Evolutionary conservation across 2,329 filamentous ascomycete genomes (phyloP).

Genomic region (Fusarium devonianum): DNA sequence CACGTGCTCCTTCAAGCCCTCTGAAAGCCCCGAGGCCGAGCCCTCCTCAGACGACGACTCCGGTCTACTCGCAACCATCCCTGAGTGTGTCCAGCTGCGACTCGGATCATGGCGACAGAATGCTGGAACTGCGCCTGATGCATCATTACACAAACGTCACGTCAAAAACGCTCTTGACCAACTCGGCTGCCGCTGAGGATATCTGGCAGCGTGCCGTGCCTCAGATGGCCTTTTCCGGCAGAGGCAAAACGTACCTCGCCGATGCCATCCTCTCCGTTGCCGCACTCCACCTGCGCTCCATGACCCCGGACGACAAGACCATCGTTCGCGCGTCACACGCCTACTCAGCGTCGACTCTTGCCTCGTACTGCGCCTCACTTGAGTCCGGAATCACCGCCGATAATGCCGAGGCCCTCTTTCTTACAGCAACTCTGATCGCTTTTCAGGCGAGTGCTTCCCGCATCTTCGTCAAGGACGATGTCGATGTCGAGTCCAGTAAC

Average conservation of each 20-base stretch:
- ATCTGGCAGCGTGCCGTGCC: constrained; percentile 69
- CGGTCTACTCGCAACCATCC: constrained; percentile 44
- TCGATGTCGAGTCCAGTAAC: constrained; percentile 47
- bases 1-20: constrained; percentile 32
- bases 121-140: constrained; percentile 68
- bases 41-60: constrained; percentile 43
- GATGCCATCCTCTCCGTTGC: constrained; percentile 71
- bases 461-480: constrained; percentile 66
- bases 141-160: constrained; percentile 70
- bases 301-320: constrained; percentile 63
- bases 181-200: constrained; percentile 58
- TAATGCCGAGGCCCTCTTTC: constrained; percentile 69
- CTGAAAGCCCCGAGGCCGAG: constrained; percentile 34
- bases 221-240: constrained; percentile 65
- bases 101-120: constrained; percentile 51
- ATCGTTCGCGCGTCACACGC: constrained; percentile 69
- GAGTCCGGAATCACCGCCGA: constrained; percentile 62
- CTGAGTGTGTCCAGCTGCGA: constrained; percentile 42
- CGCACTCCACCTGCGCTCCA: constrained; percentile 66
- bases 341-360: constrained; percentile 69
- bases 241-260: constrained; percentile 64
- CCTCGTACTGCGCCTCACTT: constrained; percentile 65
- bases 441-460: constrained; percentile 71
- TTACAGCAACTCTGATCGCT: constrained; percentile 69
- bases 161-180: constrained; percentile 64